Base-by-base conservation (phyloP, 192 early-diverging fungal species). In the Rhizophagus clarus region DNA sequence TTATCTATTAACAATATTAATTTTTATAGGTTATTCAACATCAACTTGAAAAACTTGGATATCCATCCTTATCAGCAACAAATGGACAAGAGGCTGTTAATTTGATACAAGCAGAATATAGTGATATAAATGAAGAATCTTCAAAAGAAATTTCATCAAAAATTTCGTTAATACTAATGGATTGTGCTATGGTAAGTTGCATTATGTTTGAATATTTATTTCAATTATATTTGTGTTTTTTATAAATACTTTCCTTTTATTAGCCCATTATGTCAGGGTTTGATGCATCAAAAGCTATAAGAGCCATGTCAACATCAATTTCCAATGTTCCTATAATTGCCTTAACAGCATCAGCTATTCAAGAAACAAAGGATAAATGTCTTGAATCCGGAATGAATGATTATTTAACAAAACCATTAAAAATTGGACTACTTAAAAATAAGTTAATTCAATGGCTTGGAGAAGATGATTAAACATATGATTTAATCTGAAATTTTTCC, bases 241-340 rank as follows among this genome's bases (percentile, higher is more conserved):
- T 28, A 61, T 61, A 12, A 8, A 49, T 49, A 73, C 4, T 8
- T 20, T 74, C 1, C 60, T 62, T 61, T 74, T 40, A 76, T 60
- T 68, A 78, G 77, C 90, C 90, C 0, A 80, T 91, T 32, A 87
- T 88, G 85, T 85, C 89, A 77, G 90, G 90, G 22, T 83, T 84
- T 64, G 88, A 90, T 34, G 83, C 87, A 32, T 82, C 89, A n/a
- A 67, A 45, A 20, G 84, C 84, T 79, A 91, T 91, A 29, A 82
- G 89, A 37, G 32, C 83, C 1, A 87, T 85, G 73, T 83, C 81
- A 2, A 22, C 40, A 34, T 31, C 31, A 0, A 74, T 78, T 45
- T 81, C 80, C 3, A 74, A 79, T 7, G 76, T 90, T 24, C 89
- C 88, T 12, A 91, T 91, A 62, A 87, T 91, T 79, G 90, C 88